These are phyloP conservation scores for Myriosclerotinia duriaeana DNA, from an alignment of 2,329 filamentous ascomycete species.

Conservation along the genomic window DNA sequence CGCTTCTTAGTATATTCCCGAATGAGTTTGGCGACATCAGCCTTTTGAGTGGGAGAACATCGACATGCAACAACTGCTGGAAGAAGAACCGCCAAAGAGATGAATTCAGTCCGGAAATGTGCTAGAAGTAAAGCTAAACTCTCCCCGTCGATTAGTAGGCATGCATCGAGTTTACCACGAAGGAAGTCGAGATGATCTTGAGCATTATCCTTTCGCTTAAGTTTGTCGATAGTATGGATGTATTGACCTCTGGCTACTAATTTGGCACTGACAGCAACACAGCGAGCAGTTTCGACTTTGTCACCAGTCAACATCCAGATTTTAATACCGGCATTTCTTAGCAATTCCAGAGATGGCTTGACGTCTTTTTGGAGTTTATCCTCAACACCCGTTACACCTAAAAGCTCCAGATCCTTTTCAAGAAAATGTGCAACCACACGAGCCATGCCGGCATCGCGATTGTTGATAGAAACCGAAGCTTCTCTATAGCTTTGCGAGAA, in stretches of 20 bases:
- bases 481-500: slow-evolving; percentile 75
- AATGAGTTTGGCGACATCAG: slow-evolving; percentile 87
- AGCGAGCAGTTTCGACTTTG: slow-evolving; percentile 96
- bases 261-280: slow-evolving; percentile 92
- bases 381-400: slow-evolving; percentile 97
- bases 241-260: slow-evolving; percentile 91
- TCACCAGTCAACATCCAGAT: slow-evolving; percentile 99
- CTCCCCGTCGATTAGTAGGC: slow-evolving; percentile 92
- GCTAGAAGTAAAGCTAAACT: slow-evolving; percentile 80
- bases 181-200: slow-evolving; percentile 88
- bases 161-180: slow-evolving; percentile 80
- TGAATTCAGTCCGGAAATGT: slow-evolving; percentile 81
- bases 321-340: slow-evolving; percentile 96
- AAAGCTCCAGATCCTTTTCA: slow-evolving; percentile 83
- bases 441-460: slow-evolving; percentile 79
- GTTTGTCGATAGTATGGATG: slow-evolving; percentile 87
- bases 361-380: slow-evolving; percentile 95
- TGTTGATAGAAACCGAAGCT: slow-evolving; percentile 75
- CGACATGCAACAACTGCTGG: slow-evolving; percentile 94
- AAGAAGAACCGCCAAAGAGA: slow-evolving; percentile 80
- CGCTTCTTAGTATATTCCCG: slow-evolving; percentile 90
- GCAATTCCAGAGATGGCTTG: slow-evolving; percentile 88
- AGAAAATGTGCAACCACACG: slow-evolving; percentile 76
- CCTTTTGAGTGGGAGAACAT: slow-evolving; percentile 95
- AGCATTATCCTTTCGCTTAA: slow-evolving; percentile 79